Conservation (phyloP, 2,329 filamentous ascomycete genomes). For the Alternaria gaisen region DNA sequence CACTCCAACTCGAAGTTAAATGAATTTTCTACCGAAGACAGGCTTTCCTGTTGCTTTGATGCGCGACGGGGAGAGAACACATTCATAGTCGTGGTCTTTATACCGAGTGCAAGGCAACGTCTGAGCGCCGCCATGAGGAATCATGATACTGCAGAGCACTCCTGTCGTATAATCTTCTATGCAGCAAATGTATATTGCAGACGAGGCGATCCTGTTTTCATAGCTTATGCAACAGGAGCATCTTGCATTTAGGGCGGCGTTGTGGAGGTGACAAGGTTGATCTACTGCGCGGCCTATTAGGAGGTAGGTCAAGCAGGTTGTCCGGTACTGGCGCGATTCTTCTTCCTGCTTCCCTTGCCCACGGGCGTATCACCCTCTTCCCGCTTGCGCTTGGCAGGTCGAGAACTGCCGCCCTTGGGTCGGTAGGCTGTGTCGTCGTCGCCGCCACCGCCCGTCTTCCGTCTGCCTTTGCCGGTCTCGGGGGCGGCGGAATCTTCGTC, state of each 20-base stretch:
- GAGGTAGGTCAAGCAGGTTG: slow-evolving; percentile 13
- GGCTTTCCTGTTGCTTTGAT: too few relatives aligned
- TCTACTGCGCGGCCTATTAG: not conserved
- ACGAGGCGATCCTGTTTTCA: too few relatives aligned
- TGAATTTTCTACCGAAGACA: not conserved
- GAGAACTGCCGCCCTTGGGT: slow-evolving; percentile 58
- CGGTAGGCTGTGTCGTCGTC: slow-evolving; percentile 58
- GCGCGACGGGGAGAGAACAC: too few relatives aligned
- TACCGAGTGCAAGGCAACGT: too few relatives aligned
- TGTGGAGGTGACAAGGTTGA: not conserved
- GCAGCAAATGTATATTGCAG: too few relatives aligned
- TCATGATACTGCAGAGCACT: too few relatives aligned
- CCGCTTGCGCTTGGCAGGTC: slow-evolving; percentile 55
- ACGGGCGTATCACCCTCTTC: slow-evolving; percentile 46
- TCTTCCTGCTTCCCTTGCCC: slow-evolving; percentile 43
- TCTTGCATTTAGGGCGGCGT: not conserved
- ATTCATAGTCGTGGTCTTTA: too few relatives aligned
- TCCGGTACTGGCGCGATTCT: slow-evolving; percentile 41
- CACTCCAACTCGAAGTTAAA: not conserved
- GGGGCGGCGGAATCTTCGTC: slow-evolving; percentile 53
- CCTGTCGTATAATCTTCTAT: too few relatives aligned
- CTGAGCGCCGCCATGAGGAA: too few relatives aligned
- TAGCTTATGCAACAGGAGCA: not conserved
- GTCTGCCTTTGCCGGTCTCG: slow-evolving; percentile 36
- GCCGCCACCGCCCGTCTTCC: slow-evolving; percentile 45